Evolutionary conservation across 768 basidiomycete species (phyloP).

Genomic region (Galerina marginata): DNA sequence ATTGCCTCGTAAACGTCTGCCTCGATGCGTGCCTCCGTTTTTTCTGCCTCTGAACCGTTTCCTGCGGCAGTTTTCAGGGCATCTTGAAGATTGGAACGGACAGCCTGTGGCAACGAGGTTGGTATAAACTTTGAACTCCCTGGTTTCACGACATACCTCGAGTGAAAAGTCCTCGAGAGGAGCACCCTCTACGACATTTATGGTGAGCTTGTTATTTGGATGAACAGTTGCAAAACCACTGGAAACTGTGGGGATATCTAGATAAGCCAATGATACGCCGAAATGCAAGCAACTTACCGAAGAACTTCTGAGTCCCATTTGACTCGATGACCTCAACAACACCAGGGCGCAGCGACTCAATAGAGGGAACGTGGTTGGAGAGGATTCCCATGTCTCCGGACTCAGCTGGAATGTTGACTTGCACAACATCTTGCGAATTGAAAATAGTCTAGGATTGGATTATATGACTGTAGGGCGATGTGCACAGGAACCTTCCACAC

Average conservation of each 20-base stretch:
- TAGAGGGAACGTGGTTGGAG: slow-evolving; percentile 97
- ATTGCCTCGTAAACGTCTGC: slow-evolving; percentile 96
- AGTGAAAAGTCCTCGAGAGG: slow-evolving; percentile 88
- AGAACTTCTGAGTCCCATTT: slow-evolving; percentile 89
- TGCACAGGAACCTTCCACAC: slow-evolving; percentile 43
- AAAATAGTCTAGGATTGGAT: slow-evolving; percentile 74
- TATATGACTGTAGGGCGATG: slow-evolving; percentile 4
- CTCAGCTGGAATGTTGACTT: slow-evolving; percentile 93
- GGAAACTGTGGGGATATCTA: slow-evolving; percentile 63
- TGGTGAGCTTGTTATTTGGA: slow-evolving; percentile 94
- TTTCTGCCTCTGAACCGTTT: slow-evolving; percentile 91
- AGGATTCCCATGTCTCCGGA: slow-evolving; percentile 99
- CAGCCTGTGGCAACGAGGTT: slow-evolving; percentile 59
- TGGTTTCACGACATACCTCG: slow-evolving; percentile 61
- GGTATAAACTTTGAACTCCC: background rate
- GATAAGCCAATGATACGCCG: background rate
- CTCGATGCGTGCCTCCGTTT: slow-evolving; percentile 92
- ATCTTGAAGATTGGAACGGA: slow-evolving; percentile 88
- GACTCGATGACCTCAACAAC: slow-evolving; percentile 93
- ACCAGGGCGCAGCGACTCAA: slow-evolving; percentile 94
- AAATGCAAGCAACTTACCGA: slow-evolving; percentile 69
- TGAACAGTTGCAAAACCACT: slow-evolving; percentile 98
- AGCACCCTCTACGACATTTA: slow-evolving; percentile 97
- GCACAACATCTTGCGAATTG: slow-evolving; percentile 88
- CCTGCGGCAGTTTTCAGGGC: slow-evolving; percentile 82